Evolutionary conservation across 1,139 yeast species (phyloP), one percentile per base, ranked within the genome.

Genomic region (Pichia sp.): DNA sequence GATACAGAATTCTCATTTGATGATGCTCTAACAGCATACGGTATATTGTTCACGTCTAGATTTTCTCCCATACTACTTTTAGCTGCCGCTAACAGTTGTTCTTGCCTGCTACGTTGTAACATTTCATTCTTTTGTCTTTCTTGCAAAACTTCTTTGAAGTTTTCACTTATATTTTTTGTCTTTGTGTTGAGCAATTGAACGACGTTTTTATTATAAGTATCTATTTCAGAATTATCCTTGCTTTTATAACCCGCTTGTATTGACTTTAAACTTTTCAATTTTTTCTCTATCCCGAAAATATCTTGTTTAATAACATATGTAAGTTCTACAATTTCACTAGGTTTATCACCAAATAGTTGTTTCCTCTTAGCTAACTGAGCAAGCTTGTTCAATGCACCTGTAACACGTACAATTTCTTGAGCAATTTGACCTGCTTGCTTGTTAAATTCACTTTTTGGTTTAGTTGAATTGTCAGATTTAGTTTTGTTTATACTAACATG

Each of bases 231-330:
- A 52, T 78, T 80, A 7, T 52, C 47, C 4, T 44, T 47, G 12
- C 30, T 39, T 1, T 63, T 55, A 45, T 68, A 71, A 38, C 70
- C 67, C 23, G 28, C 21, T 24, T 44, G 40, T 53, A 66, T 73
- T 48, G 65, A 64, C 57, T 82, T 86, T 43, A 86, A 66, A 38
- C 72, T 75, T 51, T 81, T 81, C 51, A 91, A 70, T 50, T 74
- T 77, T 53, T 84, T 82, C 57, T 88, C 96, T 45, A 93, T 79
- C 52, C 80, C 76, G 59, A 89, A 83, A 34, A 93, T 85, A 59
- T 88, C 95, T 60, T 91, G 96, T 58, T 91, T 93, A 56, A 91
- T 88, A 37, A 91, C 84, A 57, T 83, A 85, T 1, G 98, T 88
- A 51, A 93, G 69, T 60, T 91, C 96, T 17, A 91, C 85, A 47